Conservation (phyloP, 345 rosid species). For the Draba incana region DNA sequence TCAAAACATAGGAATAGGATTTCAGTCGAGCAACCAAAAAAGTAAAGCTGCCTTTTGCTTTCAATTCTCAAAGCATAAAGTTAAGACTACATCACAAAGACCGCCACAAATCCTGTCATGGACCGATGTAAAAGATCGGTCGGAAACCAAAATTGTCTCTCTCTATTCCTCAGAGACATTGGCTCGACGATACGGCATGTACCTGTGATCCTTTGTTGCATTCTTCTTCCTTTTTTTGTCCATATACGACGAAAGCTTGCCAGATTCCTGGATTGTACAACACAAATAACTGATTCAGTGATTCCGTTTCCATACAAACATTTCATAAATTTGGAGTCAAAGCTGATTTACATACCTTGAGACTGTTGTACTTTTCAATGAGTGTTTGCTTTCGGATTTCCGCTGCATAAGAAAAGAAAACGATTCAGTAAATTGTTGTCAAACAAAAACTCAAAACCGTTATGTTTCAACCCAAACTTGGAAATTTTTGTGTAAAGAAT, state of each 20-base stretch:
- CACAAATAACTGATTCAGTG: constrained; percentile 1
- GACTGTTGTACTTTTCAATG: constrained; percentile 67
- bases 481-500: background rate
- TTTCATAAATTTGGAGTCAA: background rate
- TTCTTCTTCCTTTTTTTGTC: constrained; percentile 88
- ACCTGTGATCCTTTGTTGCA: constrained; percentile 89
- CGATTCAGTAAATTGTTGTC: constrained; percentile 26
- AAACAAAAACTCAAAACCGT: constrained; percentile 1
- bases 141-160: constrained; percentile 16
- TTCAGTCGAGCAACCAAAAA: background rate
- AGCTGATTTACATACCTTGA: constrained; percentile 58
- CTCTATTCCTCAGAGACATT: constrained; percentile 39
- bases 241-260: constrained; percentile 76
- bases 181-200: constrained; percentile 77
- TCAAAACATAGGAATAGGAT: background rate
- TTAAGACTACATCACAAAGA: constrained; percentile 13
- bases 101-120: background rate
- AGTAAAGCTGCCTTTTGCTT: background rate
- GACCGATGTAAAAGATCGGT: background rate
- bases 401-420: constrained; percentile 56
- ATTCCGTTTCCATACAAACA: constrained; percentile 21
- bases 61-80: constrained; percentile 15
- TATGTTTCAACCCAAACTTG: constrained; percentile 9
- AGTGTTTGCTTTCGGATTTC: constrained; percentile 77
- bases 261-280: constrained; percentile 56